phyloP scores from a whole-genome alignment of 129 eudicot genomes.

The Saposhnikovia divaricata region DNA sequence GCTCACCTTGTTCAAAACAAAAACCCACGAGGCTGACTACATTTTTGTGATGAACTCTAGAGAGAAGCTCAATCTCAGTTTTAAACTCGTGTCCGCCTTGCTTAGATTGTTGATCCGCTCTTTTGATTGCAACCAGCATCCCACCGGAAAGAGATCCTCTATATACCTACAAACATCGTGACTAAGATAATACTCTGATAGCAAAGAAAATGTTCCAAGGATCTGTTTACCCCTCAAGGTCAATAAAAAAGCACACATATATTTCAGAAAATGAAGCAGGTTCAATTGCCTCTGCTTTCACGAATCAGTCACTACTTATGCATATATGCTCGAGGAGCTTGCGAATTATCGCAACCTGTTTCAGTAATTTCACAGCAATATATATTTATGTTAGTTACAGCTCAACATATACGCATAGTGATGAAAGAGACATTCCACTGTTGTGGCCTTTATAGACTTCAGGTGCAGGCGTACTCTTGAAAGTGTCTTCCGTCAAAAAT shows the following conservation, averaged over 20 bases:
- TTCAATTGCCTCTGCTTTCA: not conserved
- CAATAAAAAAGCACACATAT: not conserved
- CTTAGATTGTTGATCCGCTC: constrained; percentile 53
- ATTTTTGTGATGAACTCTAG: constrained; percentile 72
- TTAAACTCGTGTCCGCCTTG: constrained; percentile 68
- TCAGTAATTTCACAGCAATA: not conserved
- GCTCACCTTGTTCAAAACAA: constrained; percentile 69
- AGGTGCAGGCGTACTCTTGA: not conserved
- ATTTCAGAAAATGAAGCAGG: not conserved
- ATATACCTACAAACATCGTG: constrained; percentile 35
- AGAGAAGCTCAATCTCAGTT: constrained; percentile 73
- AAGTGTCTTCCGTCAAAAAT: not conserved
- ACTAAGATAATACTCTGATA: not conserved
- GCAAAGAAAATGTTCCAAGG: not conserved
- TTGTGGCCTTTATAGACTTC: not conserved
- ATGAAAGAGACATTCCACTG: not conserved
- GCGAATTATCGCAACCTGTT: not conserved
- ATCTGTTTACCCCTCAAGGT: not conserved
- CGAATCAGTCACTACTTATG: not conserved
- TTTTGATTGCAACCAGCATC: constrained; percentile 56
- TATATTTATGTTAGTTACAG: not conserved
- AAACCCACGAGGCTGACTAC: constrained; percentile 67
- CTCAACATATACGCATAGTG: not conserved
- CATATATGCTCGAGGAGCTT: not conserved
- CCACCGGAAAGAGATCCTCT: constrained; percentile 52